Evolutionary conservation across 2,329 filamentous ascomycete genomes (phyloP).

Genomic region (Penicillium sp.): DNA sequence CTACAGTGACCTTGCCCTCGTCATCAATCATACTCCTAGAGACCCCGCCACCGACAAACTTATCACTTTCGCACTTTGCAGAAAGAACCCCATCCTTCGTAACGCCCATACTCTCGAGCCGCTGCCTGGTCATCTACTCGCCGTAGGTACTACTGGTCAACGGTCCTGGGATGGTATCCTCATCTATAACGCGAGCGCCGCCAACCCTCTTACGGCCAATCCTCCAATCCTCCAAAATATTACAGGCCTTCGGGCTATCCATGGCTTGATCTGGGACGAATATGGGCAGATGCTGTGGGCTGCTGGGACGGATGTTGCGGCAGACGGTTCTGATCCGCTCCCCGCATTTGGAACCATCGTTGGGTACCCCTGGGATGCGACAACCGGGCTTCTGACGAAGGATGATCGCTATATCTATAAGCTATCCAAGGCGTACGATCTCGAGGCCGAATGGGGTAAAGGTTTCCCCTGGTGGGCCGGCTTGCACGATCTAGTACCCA

Average conservation of each 20-base stretch:
- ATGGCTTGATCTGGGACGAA: constrained; percentile 28
- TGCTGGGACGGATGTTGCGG: constrained; percentile 21
- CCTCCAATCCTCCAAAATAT: constrained; percentile 25
- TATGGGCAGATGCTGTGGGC: constrained; percentile 24
- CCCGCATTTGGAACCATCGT: constrained; percentile 20
- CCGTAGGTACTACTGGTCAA: constrained; percentile 22
- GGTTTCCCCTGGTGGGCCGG: constrained; percentile 25
- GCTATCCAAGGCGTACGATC: constrained; percentile 7
- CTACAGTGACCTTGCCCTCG: constrained; percentile 20
- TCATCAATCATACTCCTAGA: constrained; percentile 25
- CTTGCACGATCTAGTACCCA: constrained; percentile 23
- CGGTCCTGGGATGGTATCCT: constrained; percentile 25
- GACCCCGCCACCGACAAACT: constrained; percentile 21
- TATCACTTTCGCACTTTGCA: constrained; percentile 23
- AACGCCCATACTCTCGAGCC: constrained; percentile 25
- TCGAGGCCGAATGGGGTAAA: constrained; percentile 23
- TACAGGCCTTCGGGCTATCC: constrained; percentile 25
- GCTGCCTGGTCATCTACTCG: constrained; percentile 18
- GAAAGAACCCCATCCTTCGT: constrained; percentile 22
- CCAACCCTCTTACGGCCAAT: constrained; percentile 17
- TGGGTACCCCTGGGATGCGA: constrained; percentile 20
- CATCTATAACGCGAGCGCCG: constrained; percentile 21
- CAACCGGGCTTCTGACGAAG: constrained; percentile 15
- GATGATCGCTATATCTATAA: constrained; percentile 16
- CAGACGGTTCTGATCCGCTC: constrained; percentile 21